Evolutionary conservation across 495 filamentous ascomycete species (phyloP).

Genomic region (Neurospora sp.): DNA sequence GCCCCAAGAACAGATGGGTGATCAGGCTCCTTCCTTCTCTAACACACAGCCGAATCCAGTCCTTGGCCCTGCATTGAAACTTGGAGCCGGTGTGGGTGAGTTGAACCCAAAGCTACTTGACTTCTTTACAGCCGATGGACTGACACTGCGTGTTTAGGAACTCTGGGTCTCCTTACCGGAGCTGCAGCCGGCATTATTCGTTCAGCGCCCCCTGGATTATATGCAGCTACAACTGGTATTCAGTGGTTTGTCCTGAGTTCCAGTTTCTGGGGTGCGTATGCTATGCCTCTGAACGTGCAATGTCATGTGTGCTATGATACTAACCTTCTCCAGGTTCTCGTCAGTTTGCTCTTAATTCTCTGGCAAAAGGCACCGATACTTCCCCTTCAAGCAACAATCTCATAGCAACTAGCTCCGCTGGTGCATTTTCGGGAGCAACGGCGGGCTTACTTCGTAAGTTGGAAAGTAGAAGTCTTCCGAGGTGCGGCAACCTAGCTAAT

Average conservation of each 20-base stretch:
- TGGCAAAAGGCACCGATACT: conserved; percentile 37
- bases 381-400: conserved; percentile 40
- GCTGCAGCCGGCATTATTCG: conserved; percentile 57
- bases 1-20: not conserved
- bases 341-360: conserved; percentile 19
- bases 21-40: not conserved
- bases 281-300: not conserved
- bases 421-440: conserved; percentile 57
- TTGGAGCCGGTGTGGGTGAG: conserved; percentile 22
- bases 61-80: conserved; percentile 24
- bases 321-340: conserved; percentile 27
- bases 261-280: conserved; percentile 59
- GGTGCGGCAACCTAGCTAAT: conserved; percentile 7
- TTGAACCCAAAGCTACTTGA: not conserved
- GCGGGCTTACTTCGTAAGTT: conserved; percentile 58
- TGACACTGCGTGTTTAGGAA: conserved; percentile 37
- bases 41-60: not conserved
- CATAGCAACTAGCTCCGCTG: conserved; percentile 57
- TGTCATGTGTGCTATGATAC: not conserved
- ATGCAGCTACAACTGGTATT: conserved; percentile 59
- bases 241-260: conserved; percentile 74
- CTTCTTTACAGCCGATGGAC: not conserved
- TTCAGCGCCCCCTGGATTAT: conserved; percentile 54
- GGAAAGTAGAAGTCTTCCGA: not conserved
- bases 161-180: conserved; percentile 61